A percentile compares a stretch with the other conserved stretches of the same genome.
phyloP scores from a whole-genome alignment of 2,329 filamentous ascomycete species.

The Aspergillus pseudonomiae region DNA sequence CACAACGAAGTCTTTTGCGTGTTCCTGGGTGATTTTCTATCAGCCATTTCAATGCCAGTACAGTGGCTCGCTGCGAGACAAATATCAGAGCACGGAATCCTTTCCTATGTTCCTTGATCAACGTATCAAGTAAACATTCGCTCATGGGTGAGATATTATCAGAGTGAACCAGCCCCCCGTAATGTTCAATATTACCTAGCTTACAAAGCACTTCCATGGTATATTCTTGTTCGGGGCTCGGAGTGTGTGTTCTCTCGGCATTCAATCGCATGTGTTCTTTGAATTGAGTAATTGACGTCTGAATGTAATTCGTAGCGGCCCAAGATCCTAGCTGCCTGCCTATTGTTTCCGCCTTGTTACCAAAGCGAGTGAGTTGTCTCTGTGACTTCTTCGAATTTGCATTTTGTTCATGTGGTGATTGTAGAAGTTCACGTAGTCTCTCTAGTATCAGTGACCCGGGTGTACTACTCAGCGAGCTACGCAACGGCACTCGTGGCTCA shows the following conservation, averaged over 20 bases:
- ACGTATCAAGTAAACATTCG: neutral
- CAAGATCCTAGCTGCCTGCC: neutral
- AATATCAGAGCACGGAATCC: conserved; percentile 12
- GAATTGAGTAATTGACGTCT: neutral
- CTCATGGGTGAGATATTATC: neutral
- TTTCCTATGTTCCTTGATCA: conserved; percentile 4
- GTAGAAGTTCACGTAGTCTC: neutral
- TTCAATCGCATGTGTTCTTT: neutral
- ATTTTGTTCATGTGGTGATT: neutral
- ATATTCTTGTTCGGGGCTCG: neutral
- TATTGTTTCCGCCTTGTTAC: neutral
- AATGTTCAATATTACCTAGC: neutral
- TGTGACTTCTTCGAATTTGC: neutral
- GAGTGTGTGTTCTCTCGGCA: neutral
- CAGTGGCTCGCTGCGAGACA: conserved; percentile 4
- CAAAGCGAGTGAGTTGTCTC: neutral
- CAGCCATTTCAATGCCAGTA: conserved; percentile 4
- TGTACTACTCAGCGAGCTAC: neutral
- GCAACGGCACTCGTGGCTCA: neutral
- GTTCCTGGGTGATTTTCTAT: conserved; percentile 4
- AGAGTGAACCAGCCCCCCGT: neutral
- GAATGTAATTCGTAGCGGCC: neutral
- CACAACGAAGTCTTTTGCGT: conserved; percentile 1
- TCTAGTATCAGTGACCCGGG: neutral
- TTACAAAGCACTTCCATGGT: neutral